Evolutionary conservation across 2,329 filamentous ascomycete species (phyloP), one percentile per base, ranked within the genome.

Genomic region (Hypocrella siamensis): DNA sequence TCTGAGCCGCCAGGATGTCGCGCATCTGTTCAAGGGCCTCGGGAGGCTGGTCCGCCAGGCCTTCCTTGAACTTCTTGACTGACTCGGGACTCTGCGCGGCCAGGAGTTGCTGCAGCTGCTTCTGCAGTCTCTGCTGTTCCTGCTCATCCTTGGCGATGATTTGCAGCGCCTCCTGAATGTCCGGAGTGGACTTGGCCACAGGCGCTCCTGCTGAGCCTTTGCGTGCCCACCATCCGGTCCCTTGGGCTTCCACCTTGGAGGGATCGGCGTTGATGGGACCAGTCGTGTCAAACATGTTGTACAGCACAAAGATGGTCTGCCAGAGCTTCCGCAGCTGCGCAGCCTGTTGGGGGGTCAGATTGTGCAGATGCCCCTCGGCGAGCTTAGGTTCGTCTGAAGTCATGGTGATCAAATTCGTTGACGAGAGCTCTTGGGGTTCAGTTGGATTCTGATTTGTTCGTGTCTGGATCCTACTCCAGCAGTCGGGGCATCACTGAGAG

Each of bases 271-370:
- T 31, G 27, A 4, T 6, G 25, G 25, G 25, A 11, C 25, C 25
- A 7, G 15, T 14, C 11, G 25, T 26, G 15, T 26, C 25, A 14
- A 26, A 26, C 25, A 38, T 31, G 28, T 41, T 40, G 31, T 39
- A 39, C 5, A 44, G 33, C 24, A 35, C 39, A 30, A 46, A 35
- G 12, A 47, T 22, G 16, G 39, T 37, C 17, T 32, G 37, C 46
- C 46, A 48, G 19, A 42, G 35, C n/a, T 46, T 32, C 14, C 43
- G 46, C 5, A 48, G 37, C 28, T 42, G 39, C 16, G 30, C 31
- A 34, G 44, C 37, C 31, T 48, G 42, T 18, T 41, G 35, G 5
- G 33, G 11, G 4, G 40, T 45, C 30, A 48, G 37, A 32, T 44
- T 43, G 30, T 43, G 42, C 17, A 45, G 17, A 10, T 31, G 34